phyloP scores from a whole-genome alignment of 176 grass and related monocot species.

The Secale cereale region DNA sequence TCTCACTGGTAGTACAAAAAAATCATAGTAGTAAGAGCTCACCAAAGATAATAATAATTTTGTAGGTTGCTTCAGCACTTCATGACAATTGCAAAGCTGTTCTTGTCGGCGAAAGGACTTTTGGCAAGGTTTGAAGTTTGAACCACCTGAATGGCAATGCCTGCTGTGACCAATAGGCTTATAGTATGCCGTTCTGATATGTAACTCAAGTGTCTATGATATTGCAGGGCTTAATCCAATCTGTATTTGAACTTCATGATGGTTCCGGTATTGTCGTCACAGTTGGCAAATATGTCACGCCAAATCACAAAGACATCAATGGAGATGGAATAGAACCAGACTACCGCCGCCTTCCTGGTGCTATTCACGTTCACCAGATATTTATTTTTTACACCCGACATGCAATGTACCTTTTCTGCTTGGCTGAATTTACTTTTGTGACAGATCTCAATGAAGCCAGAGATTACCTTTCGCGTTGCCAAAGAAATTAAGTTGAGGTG shows the following conservation, averaged over 20 bases:
- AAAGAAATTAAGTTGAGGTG: constrained; percentile 41
- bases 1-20: background rate
- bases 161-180: constrained; percentile 4
- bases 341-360: constrained; percentile 69
- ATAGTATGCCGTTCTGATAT: background rate
- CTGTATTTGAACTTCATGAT: constrained; percentile 97
- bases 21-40: constrained; percentile 3
- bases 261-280: constrained; percentile 94
- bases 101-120: constrained; percentile 85
- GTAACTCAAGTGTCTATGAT: constrained; percentile 21
- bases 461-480: constrained; percentile 65
- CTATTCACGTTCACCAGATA: background rate
- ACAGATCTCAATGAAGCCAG: constrained; percentile 78
- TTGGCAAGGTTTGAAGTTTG: constrained; percentile 87
- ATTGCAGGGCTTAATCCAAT: constrained; percentile 91
- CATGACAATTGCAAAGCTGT: constrained; percentile 99
- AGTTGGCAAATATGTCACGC: constrained; percentile 89
- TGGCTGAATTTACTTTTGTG: constrained; percentile 21
- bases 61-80: constrained; percentile 93
- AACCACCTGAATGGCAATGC: background rate
- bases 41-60: background rate
- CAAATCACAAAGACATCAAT: constrained; percentile 90
- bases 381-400: constrained; percentile 5
- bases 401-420: background rate
- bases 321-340: constrained; percentile 96